Conservation (phyloP, 2,329 filamentous ascomycete genomes). For the Plenodomus biglobosus region DNA sequence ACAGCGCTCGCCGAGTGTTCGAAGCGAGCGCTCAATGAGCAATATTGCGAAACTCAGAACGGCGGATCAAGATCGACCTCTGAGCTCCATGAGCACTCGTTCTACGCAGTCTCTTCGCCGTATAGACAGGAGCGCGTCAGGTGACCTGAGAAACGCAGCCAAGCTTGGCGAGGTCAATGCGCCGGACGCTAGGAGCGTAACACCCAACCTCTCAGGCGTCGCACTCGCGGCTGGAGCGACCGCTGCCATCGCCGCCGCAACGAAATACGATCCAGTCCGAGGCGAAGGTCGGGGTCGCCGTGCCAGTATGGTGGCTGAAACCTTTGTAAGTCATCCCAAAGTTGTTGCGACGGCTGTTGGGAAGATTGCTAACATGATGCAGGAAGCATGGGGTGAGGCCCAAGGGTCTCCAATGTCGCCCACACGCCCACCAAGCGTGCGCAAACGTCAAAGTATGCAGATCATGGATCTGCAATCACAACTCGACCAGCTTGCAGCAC, state of each 20-base stretch:
- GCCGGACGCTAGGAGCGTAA: slow-evolving; percentile 37
- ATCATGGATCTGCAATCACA: slow-evolving; percentile 82
- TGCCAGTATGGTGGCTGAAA: slow-evolving; percentile 74
- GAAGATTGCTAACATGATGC: slow-evolving; percentile 34
- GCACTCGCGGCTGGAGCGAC: slow-evolving; percentile 40
- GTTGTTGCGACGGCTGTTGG: slow-evolving; percentile 9
- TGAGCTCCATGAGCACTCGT: slow-evolving; percentile 61
- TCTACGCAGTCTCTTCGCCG: slow-evolving; percentile 72
- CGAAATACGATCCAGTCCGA: slow-evolving; percentile 71
- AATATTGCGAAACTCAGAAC: slow-evolving; percentile 46
- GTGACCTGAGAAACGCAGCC: slow-evolving; percentile 72
- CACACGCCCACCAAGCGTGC: slow-evolving; percentile 91
- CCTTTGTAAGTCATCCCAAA: slow-evolving; percentile 72
- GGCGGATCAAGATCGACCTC: slow-evolving; percentile 58
- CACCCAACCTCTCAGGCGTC: slow-evolving; percentile 36
- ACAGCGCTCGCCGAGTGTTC: slow-evolving; percentile 43
- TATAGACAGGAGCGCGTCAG: slow-evolving; percentile 67
- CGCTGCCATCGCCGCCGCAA: slow-evolving; percentile 52
- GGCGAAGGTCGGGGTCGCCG: slow-evolving; percentile 87
- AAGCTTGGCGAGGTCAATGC: slow-evolving; percentile 57
- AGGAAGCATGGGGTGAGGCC: slow-evolving; percentile 95
- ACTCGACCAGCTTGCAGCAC: slow-evolving; percentile 79
- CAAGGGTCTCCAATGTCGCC: slow-evolving; percentile 88
- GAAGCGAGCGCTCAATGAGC: slow-evolving; percentile 49
- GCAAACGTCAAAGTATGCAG: slow-evolving; percentile 96